Conservation (phyloP, 2,329 filamentous ascomycete genomes). For the Cordyceps farinosa region DNA sequence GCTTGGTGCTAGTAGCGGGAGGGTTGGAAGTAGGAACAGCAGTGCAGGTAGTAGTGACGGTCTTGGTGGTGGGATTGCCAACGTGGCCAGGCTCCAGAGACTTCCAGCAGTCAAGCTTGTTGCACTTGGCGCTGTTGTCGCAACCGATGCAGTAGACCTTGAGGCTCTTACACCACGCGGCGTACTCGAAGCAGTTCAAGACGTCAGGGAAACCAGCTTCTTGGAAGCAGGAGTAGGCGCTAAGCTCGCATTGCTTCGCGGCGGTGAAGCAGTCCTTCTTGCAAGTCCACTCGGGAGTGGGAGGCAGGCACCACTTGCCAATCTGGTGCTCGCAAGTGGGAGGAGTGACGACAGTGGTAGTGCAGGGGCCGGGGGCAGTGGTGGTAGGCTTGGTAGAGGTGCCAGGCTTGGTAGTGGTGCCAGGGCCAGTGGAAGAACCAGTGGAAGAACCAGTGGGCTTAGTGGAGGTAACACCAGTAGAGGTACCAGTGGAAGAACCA, state of each 20-base stretch:
- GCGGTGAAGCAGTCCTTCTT: slow-evolving; percentile 39
- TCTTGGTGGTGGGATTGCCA: slow-evolving; percentile 33
- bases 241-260: slow-evolving; percentile 43
- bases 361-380: slow-evolving; percentile 36
- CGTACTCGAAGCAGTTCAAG: slow-evolving; percentile 49
- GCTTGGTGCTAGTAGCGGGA: slow-evolving; percentile 24
- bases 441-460: slow-evolving; percentile 13
- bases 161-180: slow-evolving; percentile 47
- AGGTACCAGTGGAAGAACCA: slow-evolving; percentile 9
- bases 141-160: slow-evolving; percentile 43
- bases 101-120: slow-evolving; percentile 42
- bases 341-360: slow-evolving; percentile 42
- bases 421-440: slow-evolving; percentile 19
- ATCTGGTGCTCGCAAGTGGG: slow-evolving; percentile 52
- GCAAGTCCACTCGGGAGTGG: slow-evolving; percentile 47
- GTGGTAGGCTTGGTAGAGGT: slow-evolving; percentile 23
- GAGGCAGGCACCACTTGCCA: slow-evolving; percentile 51
- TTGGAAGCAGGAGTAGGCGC: slow-evolving; percentile 49
- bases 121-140: slow-evolving; percentile 32
- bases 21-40: slow-evolving; percentile 28
- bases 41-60: slow-evolving; percentile 30
- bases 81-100: slow-evolving; percentile 39
- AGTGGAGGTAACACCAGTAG: slow-evolving; percentile 18
- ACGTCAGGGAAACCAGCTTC: slow-evolving; percentile 48
- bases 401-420: slow-evolving; percentile 23